Evolutionary conservation across 306 rosid genomes (phyloP), one percentile per base, ranked within the genome.

Genomic region (Erythrophleum fordii): DNA sequence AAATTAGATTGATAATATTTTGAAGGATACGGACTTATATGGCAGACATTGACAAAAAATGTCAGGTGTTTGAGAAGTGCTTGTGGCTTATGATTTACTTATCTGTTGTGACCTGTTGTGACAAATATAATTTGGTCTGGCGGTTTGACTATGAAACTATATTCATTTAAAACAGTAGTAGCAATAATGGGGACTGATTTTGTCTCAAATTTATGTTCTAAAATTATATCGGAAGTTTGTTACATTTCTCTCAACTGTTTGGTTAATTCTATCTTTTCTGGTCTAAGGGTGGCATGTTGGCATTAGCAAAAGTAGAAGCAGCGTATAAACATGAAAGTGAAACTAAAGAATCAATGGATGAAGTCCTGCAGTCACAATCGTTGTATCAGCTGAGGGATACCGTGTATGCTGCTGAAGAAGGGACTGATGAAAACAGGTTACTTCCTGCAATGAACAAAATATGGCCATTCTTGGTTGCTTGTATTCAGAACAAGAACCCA

Each of bases 381-480:
- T 71, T 90, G 28, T 90, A 83, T 89, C 89, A 82, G 39, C 88
- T 95, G 79, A 88, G 83, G 81, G 98, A 95, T 83, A 84, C 86
- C 55, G 72, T 93, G 59, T 88, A 87, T 60, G 88, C 85, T 64
- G 73, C 88, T 22, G 94, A 90, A 58, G 95, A 89, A 69, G 97
- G 86, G 73, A 65, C 89, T 8, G 98, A 90, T 49, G 99, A 93
- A 76, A 95, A 93, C 83, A 83, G 99, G 88, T 72, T 93, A 85
- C 99, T 93, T 90, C 99, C 99, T 0, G 96, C 94, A n/a, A 87
- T 93, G 94, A 95, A 93, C 85, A 95, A 91, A 80, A 87, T 93
- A 85, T 95, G 98, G 99, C 97, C 98, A 37, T 93, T 90, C 84
- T 73, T 95, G 83, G 89, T 91, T 62, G 83, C 88, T 58, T 93